Evolutionary conservation across 2,329 filamentous ascomycete species (phyloP).

Genomic region (Trichoderma sp.): DNA sequence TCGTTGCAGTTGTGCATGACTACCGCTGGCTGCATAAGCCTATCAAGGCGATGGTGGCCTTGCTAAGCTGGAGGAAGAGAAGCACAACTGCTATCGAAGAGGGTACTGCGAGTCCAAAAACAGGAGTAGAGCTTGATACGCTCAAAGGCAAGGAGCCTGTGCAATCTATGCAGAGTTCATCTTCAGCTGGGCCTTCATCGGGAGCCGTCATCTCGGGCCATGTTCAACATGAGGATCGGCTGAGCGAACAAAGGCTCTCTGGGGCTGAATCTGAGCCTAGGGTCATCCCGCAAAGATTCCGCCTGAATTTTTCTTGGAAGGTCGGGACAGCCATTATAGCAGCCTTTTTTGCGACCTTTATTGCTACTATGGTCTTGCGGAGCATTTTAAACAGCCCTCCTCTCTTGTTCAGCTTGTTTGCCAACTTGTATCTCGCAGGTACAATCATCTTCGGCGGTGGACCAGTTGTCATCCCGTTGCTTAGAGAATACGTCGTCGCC

Average conservation of each 20-base stretch:
- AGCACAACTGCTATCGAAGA: background rate
- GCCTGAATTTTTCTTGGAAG: constrained; percentile 48
- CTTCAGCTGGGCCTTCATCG: background rate
- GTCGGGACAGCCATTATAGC: constrained; percentile 44
- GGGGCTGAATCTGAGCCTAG: constrained; percentile 29
- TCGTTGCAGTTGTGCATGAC: constrained; percentile 58
- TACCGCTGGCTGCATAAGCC: constrained; percentile 47
- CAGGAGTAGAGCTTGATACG: background rate
- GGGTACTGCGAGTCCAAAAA: background rate
- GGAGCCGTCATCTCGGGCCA: background rate
- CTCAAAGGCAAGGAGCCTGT: background rate
- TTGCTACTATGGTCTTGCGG: constrained; percentile 54
- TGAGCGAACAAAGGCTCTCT: background rate
- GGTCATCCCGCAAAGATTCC: constrained; percentile 32
- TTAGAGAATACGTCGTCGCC: constrained; percentile 63
- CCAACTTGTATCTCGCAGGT: constrained; percentile 73
- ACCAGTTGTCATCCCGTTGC: constrained; percentile 64
- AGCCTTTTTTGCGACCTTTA: constrained; percentile 58
- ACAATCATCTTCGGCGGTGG: constrained; percentile 68
- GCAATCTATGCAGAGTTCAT: background rate
- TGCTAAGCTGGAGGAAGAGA: background rate
- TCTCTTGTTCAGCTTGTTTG: constrained; percentile 61
- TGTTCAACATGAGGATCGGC: background rate
- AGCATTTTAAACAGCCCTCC: constrained; percentile 44
- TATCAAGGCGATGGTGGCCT: constrained; percentile 25